Evolutionary conservation across 2,329 filamentous ascomycete species (phyloP).

Genomic region (Trichoderma koningiopsis): DNA sequence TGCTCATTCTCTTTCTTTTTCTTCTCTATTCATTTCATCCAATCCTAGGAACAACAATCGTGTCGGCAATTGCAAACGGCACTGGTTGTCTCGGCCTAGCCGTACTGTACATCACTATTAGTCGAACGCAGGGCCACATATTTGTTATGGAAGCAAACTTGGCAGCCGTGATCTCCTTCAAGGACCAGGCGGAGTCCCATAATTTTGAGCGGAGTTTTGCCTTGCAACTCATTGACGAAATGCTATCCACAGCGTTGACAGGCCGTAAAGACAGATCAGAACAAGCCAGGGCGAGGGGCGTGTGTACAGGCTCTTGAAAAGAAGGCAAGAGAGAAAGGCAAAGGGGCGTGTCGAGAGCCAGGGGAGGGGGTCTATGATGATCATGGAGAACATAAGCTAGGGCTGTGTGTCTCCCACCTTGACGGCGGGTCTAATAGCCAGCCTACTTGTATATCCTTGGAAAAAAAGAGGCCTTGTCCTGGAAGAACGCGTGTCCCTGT

Average conservation of each 20-base stretch:
- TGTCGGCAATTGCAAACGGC: not conserved
- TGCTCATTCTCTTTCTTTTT: not conserved
- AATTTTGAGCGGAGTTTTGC: slow-evolving; percentile 15
- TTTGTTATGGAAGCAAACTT: not conserved
- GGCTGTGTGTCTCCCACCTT: slow-evolving; percentile 1
- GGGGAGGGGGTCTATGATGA: slow-evolving; percentile 13
- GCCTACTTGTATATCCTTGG: not conserved
- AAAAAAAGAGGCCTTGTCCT: slow-evolving; percentile 4
- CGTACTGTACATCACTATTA: slow-evolving; percentile 4
- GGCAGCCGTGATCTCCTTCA: slow-evolving; percentile 20
- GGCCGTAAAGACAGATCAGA: not conserved
- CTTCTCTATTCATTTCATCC: not conserved
- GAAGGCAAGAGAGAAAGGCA: not conserved
- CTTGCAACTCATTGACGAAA: slow-evolving; percentile 6
- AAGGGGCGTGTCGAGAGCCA: not conserved
- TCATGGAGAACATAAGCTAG: slow-evolving; percentile 20
- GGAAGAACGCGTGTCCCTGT: slow-evolving; percentile 18
- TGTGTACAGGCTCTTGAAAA: not conserved
- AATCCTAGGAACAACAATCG: not conserved
- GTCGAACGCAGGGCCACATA: not conserved
- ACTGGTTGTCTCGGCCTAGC: slow-evolving; percentile 3
- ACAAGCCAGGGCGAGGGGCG: not conserved
- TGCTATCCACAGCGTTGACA: slow-evolving; percentile 1
- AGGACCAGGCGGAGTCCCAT: slow-evolving; percentile 16
- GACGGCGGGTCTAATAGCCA: slow-evolving; percentile 12